A percentile compares a stretch with the other conserved stretches of the same genome.
Evolutionary conservation across 768 basidiomycete genomes (phyloP).

Genomic region (Auriscalpium vulgare): DNA sequence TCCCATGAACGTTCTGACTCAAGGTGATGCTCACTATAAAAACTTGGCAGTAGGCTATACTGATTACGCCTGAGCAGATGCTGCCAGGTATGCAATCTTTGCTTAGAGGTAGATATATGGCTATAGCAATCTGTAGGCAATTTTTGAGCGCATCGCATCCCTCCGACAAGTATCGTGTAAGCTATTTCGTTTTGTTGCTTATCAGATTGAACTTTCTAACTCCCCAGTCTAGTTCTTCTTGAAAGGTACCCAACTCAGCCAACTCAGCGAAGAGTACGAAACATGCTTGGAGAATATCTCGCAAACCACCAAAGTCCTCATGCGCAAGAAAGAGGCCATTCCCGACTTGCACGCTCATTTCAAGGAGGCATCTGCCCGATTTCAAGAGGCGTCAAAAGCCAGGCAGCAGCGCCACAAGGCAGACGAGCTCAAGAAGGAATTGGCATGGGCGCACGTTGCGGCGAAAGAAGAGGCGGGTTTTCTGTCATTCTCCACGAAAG

Average conservation of each 20-base stretch:
- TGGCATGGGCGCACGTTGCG: conserved; percentile 83
- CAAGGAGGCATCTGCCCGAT: conserved; percentile 48
- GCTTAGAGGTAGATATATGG: conserved; percentile 25
- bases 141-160: conserved; percentile 82
- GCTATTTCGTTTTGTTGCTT: conserved; percentile 6
- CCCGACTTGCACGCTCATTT: conserved; percentile 64
- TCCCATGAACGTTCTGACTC: conserved; percentile 90
- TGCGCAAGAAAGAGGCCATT: conserved; percentile 66
- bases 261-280: conserved; percentile 84
- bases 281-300: conserved; percentile 65
- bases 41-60: not conserved
- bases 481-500: not conserved
- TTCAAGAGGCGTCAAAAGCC: conserved; percentile 69
- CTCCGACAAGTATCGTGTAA: conserved; percentile 82
- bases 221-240: conserved; percentile 71
- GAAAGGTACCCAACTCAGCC: conserved; percentile 82
- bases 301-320: conserved; percentile 55
- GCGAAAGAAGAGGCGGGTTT: conserved; percentile 50
- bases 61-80: conserved; percentile 17
- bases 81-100: conserved; percentile 30
- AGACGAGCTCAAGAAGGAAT: conserved; percentile 66
- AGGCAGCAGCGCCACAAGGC: conserved; percentile 60
- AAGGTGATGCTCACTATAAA: conserved; percentile 37
- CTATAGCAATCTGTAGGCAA: conserved; percentile 25
- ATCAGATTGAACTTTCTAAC: too few species aligned